phyloP scores from a whole-genome alignment of 805 yeast genomes.

The Kluyveromyces starmeri region DNA sequence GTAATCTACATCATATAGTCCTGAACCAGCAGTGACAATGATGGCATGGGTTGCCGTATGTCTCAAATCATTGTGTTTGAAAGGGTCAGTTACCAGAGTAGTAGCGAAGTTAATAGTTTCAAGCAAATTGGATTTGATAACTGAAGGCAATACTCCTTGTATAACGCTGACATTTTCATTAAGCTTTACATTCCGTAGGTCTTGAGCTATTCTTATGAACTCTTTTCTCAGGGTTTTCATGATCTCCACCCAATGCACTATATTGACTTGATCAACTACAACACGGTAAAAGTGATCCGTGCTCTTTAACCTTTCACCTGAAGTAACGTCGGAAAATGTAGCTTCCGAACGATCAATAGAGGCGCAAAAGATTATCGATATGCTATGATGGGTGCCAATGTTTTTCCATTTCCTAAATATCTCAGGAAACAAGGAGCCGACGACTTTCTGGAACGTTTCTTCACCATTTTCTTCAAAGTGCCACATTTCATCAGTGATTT shows the following conservation, averaged over 20 bases:
- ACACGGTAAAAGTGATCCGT: constrained; percentile 80
- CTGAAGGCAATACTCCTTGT: constrained; percentile 65
- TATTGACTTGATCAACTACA: constrained; percentile 90
- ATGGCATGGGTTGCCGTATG: constrained; percentile 89
- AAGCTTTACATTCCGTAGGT: constrained; percentile 44
- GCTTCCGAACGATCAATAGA: constrained; percentile 50
- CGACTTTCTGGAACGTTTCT: constrained; percentile 82
- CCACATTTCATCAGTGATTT: constrained; percentile 95
- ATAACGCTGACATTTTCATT: constrained; percentile 31
- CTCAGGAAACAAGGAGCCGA: constrained; percentile 85
- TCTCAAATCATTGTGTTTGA: constrained; percentile 75
- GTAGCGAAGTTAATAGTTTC: constrained; percentile 85
- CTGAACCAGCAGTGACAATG: constrained; percentile 85
- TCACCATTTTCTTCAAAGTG: constrained; percentile 96
- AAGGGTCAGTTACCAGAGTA: constrained; percentile 65
- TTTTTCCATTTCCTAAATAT: constrained; percentile 83
- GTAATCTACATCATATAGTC: constrained; percentile 85
- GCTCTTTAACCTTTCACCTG: constrained; percentile 63
- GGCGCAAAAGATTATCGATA: constrained; percentile 80
- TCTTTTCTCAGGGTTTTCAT: constrained; percentile 82
- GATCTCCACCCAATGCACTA: constrained; percentile 81
- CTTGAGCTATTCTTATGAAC: constrained; percentile 72
- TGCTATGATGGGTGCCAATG: constrained; percentile 79
- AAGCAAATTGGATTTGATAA: constrained; percentile 80
- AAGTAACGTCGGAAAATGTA: constrained; percentile 49